Evolutionary conservation across 352 stramenopile genomes (phyloP).

Genomic region (Pseudoperonospora humuli): DNA sequence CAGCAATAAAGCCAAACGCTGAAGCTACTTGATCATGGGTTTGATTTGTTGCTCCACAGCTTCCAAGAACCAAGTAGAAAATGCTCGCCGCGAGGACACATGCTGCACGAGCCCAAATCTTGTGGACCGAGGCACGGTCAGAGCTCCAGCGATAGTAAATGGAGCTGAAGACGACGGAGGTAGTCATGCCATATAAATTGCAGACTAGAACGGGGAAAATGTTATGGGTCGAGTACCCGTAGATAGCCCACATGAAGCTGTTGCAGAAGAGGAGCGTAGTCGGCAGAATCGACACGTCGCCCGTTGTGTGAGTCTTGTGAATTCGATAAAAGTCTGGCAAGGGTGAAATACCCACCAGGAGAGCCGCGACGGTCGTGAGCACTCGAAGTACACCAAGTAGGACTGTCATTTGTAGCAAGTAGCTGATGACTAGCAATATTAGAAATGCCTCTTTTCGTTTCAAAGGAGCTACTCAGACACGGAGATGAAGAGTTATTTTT

Average conservation of each 20-base stretch:
- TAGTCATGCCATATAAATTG: conserved; percentile 12
- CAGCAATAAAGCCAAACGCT: conserved; percentile 31
- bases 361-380: conserved; percentile 20
- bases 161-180: conserved; percentile 14
- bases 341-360: conserved; percentile 30
- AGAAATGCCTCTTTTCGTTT: conserved; percentile 11
- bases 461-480: conserved; percentile 6
- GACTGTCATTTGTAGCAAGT: conserved; percentile 5
- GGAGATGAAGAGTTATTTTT: background rate
- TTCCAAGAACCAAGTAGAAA: conserved; percentile 31
- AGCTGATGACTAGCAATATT: conserved; percentile 7
- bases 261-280: conserved; percentile 38
- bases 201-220: conserved; percentile 24
- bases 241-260: conserved; percentile 35
- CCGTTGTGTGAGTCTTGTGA: conserved; percentile 21
- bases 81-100: conserved; percentile 16
- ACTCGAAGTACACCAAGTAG: conserved; percentile 19
- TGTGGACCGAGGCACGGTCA: conserved; percentile 9
- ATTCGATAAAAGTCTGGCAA: conserved; percentile 23
- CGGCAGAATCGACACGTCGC: conserved; percentile 31
- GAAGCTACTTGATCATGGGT: conserved; percentile 9
- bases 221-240: conserved; percentile 21
- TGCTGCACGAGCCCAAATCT: conserved; percentile 3
- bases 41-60: conserved; percentile 27
- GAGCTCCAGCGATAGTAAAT: conserved; percentile 25